A percentile compares a stretch with the other conserved stretches of the same genome.
phyloP scores from a whole-genome alignment of 75 land plant species.

The Selaginella tamariscina region DNA sequence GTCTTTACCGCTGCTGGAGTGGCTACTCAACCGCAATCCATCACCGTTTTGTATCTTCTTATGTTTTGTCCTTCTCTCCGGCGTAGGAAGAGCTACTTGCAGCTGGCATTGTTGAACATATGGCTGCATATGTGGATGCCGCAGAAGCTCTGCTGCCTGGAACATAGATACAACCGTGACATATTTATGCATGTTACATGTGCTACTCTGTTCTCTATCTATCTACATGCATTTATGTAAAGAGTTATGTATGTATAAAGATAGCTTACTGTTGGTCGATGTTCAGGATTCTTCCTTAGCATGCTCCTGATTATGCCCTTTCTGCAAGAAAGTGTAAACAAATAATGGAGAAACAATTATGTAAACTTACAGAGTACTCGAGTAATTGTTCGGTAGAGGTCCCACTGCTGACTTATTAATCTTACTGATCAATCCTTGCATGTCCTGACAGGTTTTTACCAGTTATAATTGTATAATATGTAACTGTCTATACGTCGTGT shows the following conservation, averaged over 20 bases:
- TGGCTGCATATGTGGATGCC: slow-evolving; percentile 33
- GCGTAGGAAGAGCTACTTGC: neutral
- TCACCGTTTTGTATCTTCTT: neutral
- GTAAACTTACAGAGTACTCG: neutral
- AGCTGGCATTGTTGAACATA: slow-evolving; percentile 14
- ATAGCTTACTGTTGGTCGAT: slow-evolving; percentile 9
- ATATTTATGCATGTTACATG: too few species aligned
- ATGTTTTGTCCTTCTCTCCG: neutral
- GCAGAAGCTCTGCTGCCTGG: slow-evolving; percentile 52
- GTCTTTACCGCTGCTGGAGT: neutral
- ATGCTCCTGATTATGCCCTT: slow-evolving; percentile 1
- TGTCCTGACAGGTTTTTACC: neutral
- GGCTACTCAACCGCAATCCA: neutral
- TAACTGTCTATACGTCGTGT: neutral
- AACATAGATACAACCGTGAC: too few species aligned
- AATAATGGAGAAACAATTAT: neutral
- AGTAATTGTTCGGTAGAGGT: slow-evolving; percentile 8
- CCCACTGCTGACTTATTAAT: neutral
- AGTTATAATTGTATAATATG: neutral
- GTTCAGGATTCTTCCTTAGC: slow-evolving; percentile 11
- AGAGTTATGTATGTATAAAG: too few species aligned
- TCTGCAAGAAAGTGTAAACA: neutral
- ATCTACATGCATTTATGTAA: too few species aligned
- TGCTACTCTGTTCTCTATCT: too few species aligned
- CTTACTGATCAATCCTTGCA: slow-evolving; percentile 5